Percentiles rank a stretch among this genome's conserved stretches.
phyloP scores from a whole-genome alignment of 495 filamentous ascomycete species.

The Tricharina praecox region DNA sequence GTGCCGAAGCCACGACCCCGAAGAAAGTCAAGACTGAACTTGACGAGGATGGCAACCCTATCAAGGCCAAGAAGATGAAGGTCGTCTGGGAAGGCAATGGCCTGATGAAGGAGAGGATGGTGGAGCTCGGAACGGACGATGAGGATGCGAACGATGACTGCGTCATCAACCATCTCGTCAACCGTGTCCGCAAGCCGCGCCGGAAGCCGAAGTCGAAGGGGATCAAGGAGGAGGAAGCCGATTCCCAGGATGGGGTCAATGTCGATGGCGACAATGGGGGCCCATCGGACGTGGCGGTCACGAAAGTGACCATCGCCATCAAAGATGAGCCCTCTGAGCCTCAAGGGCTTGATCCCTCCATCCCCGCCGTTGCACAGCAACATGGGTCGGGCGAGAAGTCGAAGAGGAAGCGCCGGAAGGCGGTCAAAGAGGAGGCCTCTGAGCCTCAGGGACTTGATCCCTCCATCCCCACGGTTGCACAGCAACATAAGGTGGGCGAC shows the following conservation, averaged over 20 bases:
- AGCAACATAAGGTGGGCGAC: no score
- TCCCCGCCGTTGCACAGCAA: no score
- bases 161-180: constrained; percentile 15
- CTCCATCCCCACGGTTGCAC: no score
- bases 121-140: constrained; percentile 15
- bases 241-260: constrained; percentile 3
- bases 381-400: no score
- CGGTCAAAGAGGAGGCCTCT: no score
- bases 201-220: neutral
- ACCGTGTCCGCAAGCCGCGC: constrained; percentile 1
- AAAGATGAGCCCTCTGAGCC: neutral
- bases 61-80: constrained; percentile 11
- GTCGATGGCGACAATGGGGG: neutral
- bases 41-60: neutral
- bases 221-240: constrained; percentile 1
- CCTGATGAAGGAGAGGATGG: constrained; percentile 25
- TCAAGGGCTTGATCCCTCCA: no score
- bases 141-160: constrained; percentile 18
- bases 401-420: no score
- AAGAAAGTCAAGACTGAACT: neutral
- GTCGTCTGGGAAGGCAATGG: constrained; percentile 21
- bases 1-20: constrained; percentile 8
- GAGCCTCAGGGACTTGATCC: no score
- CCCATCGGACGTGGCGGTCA: neutral
- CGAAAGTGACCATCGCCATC: neutral